These are phyloP conservation scores for Basipetospora chlamydospora DNA, from an alignment of 2,329 filamentous ascomycete genomes.

Conservation along the genomic window DNA sequence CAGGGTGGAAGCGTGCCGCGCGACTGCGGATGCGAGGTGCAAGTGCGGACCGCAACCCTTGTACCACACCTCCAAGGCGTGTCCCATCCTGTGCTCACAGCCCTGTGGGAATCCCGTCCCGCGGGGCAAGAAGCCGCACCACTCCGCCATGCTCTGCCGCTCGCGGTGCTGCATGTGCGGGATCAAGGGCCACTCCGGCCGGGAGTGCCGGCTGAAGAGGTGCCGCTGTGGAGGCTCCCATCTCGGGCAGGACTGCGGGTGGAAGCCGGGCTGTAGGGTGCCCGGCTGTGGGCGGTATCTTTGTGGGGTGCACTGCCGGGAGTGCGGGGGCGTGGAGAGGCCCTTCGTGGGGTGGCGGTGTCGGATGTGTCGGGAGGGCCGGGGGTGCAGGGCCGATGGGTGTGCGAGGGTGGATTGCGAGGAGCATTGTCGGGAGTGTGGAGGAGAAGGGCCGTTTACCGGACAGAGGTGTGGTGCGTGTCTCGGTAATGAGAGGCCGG, in stretches of 20 bases:
- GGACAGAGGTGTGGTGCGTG: background rate
- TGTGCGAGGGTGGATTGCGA: too few relatives aligned
- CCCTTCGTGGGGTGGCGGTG: slow-evolving; percentile 18
- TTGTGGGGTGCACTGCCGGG: slow-evolving; percentile 21
- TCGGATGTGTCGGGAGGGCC: slow-evolving; percentile 12
- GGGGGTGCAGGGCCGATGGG: slow-evolving; percentile 1
- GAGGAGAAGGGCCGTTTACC: too few relatives aligned
- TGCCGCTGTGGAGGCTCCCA: slow-evolving; percentile 22
- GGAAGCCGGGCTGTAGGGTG: slow-evolving; percentile 20
- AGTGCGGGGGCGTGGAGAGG: slow-evolving; percentile 15
- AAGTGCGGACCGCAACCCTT: slow-evolving; percentile 17
- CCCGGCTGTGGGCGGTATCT: slow-evolving; percentile 17
- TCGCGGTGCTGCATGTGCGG: slow-evolving; percentile 27
- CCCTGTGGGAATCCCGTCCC: slow-evolving; percentile 15
- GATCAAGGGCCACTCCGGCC: slow-evolving; percentile 20
- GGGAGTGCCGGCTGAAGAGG: slow-evolving; percentile 17
- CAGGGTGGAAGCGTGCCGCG: background rate
- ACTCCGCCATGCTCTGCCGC: slow-evolving; percentile 22
- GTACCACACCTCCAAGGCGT: slow-evolving; percentile 18
- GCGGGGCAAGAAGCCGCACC: slow-evolving; percentile 15
- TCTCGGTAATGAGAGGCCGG: background rate
- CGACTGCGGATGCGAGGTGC: background rate
- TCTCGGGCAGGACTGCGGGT: slow-evolving; percentile 24
- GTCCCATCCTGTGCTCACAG: slow-evolving; percentile 18
- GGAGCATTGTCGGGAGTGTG: too few relatives aligned